Evolutionary conservation across 352 stramenopile species (phyloP).

Genomic region (Aphanomyces invadans): DNA sequence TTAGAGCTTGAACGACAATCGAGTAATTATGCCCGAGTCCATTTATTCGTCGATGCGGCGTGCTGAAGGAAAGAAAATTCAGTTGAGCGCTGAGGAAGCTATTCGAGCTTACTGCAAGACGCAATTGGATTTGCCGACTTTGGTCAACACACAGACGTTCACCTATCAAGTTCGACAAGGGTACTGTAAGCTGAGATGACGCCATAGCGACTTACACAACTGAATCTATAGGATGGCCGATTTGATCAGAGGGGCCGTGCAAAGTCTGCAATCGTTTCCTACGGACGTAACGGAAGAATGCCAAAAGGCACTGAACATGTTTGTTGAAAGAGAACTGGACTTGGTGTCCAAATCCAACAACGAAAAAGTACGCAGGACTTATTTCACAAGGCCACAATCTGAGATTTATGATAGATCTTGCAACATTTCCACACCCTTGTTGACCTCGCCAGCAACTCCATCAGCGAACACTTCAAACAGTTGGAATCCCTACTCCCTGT

Average conservation of each 20-base stretch:
- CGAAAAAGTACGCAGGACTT: neutral
- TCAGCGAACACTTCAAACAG: neutral
- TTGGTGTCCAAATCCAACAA: conserved; percentile 18
- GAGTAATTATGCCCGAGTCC: conserved; percentile 84
- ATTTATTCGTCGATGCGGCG: conserved; percentile 84
- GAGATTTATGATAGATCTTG: conserved; percentile 6
- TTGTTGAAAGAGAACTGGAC: conserved; percentile 18
- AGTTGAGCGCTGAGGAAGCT: conserved; percentile 49
- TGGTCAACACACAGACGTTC: conserved; percentile 48
- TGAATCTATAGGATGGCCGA: conserved; percentile 5
- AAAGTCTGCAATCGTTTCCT: conserved; percentile 45
- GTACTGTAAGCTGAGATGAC: conserved; percentile 47
- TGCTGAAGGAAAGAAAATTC: conserved; percentile 54
- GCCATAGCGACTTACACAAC: conserved; percentile 25
- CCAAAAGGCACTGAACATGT: neutral
- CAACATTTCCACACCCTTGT: conserved; percentile 15
- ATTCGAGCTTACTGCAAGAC: conserved; percentile 59
- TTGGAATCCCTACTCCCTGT: conserved; percentile 7
- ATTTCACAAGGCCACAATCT: too few species aligned
- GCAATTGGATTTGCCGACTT: conserved; percentile 46
- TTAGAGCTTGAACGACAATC: conserved; percentile 80
- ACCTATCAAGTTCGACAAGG: neutral
- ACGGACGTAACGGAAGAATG: conserved; percentile 29
- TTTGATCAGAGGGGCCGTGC: conserved; percentile 46
- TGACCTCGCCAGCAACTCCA: neutral